Base-by-base conservation (phyloP, 306 rosid species). In the Cicer chorassanicum region DNA sequence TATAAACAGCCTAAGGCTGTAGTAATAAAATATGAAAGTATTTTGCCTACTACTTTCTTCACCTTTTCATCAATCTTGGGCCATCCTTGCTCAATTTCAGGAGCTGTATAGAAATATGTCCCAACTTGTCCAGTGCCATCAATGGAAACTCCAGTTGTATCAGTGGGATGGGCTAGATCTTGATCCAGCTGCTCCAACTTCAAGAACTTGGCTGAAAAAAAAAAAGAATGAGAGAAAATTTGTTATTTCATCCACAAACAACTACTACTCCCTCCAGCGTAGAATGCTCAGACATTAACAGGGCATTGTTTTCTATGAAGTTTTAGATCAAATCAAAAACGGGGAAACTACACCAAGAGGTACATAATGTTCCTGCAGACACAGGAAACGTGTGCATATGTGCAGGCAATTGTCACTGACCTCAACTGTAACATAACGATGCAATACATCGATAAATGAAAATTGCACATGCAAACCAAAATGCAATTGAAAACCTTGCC, bases 21-120 rank as follows among this genome's bases (percentile, higher is more conserved):
- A 29, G 36, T 29, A 29, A 29, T 29, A 29, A 29, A 29, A 29
- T 29, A 29, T 29, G 36, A 29, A 29, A 29, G 36, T 29, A 29
- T 29, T 29, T 29, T 29, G 36, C 36, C 36, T 29, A 29, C 5
- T 29, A 4, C 36, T 3, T 29, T 29, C 36, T 29, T 29, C 36
- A 29, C 98, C 91, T 91, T 93, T 86, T 93, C 98, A 84, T 93
- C 97, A 82, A 93, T 93, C 86, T 93, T 93, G 7, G 96, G 98
- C 98, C 98, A 93, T 76, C 92, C 91, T 81, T 93, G 98, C 81
- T 93, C 98, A 89, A 93, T 93, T 88, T 93, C 98, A 67, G 98
- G 98, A 67, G 97, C 98, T 60, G 96, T 93, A 82, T 93, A 93
- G 85, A 91, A 91, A 81, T 91, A 89, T 44, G 98, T 91, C 63